Conservation (phyloP, 2,329 filamentous ascomycete genomes). For the Aureobasidium mangrovei region DNA sequence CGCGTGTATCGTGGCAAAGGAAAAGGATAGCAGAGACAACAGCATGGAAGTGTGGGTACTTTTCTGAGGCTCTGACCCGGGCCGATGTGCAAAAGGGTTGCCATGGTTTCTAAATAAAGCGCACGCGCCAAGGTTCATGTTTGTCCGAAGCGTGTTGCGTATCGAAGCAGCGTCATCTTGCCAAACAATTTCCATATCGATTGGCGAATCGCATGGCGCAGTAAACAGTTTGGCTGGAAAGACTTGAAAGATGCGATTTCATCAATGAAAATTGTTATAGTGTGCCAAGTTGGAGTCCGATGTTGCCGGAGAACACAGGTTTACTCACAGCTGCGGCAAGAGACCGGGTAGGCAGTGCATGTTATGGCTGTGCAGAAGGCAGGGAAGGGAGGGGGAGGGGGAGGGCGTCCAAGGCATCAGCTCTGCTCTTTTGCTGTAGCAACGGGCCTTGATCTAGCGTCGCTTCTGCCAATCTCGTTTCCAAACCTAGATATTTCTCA, state of each 20-base stretch:
- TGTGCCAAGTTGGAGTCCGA: neutral
- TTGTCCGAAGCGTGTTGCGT: neutral
- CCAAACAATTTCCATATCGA: constrained; percentile 8
- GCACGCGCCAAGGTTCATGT: neutral
- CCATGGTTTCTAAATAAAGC: constrained; percentile 11
- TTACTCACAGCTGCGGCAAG: constrained; percentile 1
- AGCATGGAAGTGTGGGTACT: neutral
- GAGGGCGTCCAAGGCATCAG: neutral
- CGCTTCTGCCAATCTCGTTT: constrained; percentile 10
- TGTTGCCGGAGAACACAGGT: neutral
- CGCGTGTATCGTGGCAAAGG: neutral
- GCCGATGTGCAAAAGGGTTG: neutral
- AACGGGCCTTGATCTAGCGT: constrained; percentile 7
- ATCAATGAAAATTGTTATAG: neutral
- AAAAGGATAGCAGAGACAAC: neutral
- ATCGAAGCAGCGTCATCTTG: neutral
- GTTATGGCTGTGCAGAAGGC: neutral
- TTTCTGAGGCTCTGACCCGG: neutral
- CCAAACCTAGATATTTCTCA: constrained; percentile 4
- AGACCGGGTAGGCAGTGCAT: constrained; percentile 1
- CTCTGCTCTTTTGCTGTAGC: constrained; percentile 6
- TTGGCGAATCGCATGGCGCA: constrained; percentile 10
- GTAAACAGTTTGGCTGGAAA: neutral
- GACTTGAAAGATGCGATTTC: neutral
- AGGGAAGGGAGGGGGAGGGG: neutral